phyloP scores from a whole-genome alignment of 139 green algal genomes.

The Ettlia oleoabundans region DNA sequence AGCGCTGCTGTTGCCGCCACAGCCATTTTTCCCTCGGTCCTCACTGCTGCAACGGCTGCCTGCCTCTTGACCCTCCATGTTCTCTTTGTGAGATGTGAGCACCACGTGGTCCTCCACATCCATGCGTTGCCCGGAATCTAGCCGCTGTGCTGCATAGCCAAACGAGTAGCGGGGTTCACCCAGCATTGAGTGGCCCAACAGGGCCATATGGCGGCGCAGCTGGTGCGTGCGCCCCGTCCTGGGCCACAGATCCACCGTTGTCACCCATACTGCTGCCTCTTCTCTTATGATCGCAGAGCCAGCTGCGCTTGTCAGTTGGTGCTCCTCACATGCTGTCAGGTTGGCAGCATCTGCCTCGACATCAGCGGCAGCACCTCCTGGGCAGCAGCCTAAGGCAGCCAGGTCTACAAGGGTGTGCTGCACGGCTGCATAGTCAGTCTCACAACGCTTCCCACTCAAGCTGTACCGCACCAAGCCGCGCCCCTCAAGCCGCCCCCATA shows the following conservation, averaged over 20 bases:
- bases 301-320: no score
- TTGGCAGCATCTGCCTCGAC: no score
- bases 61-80: background rate
- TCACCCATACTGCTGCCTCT: slow-evolving; percentile 49
- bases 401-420: background rate
- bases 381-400: background rate
- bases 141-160: slow-evolving; percentile 30
- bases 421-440: slow-evolving; percentile 42
- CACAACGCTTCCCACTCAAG: slow-evolving; percentile 35
- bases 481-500: slow-evolving; percentile 54
- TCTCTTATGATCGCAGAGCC: no score
- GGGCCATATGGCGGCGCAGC: slow-evolving; percentile 79
- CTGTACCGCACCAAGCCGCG: slow-evolving; percentile 42
- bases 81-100: background rate
- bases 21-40: background rate
- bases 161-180: slow-evolving; percentile 62
- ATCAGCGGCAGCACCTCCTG: background rate
- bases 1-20: background rate
- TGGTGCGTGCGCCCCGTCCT: slow-evolving; percentile 76
- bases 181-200: slow-evolving; percentile 65
- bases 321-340: no score
- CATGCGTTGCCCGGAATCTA: background rate
- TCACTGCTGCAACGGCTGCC: background rate
- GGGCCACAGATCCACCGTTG: slow-evolving; percentile 62
- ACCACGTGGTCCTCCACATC: background rate